Base-by-base conservation (phyloP, 2,329 filamentous ascomycete species). In the Allantophomopsis lycopodina region DNA sequence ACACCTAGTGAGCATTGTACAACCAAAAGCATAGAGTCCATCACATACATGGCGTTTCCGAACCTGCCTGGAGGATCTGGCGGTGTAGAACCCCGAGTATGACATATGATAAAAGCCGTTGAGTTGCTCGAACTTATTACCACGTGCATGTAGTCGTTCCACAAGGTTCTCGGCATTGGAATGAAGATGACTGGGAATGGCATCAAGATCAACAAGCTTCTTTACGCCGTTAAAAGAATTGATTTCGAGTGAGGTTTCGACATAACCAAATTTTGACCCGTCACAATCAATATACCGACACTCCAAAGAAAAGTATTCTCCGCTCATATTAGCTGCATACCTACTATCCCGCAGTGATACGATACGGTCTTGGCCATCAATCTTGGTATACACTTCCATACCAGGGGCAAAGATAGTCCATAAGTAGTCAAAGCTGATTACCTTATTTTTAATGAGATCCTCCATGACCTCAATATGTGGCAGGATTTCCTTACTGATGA, bases 391-490 rank as follows among this genome's bases (percentile, higher is more conserved):
- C 2, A 71, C 49, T 5, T 57, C 55, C 35, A 54, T 57, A 0
- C 64, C 65, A 0, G 69, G 69, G 38, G 62, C 60, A 48, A 72
- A 70, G 20, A 73, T 61, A n/a, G 66, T 65, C 69, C 68, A 72
- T 8, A 66, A 56, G 36, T 74, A 63, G 11, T 65, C 59, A 38
- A 66, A 73, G 0, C 66, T 66, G 38, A 76, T 65, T 35, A 73
- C 69, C 0, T 64, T 61, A 43, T 75, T 71, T 44, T 57, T 53
- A 43, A 71, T 58, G 39, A 71, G 66, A 41, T 76, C 71, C 34
- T 66, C 58, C 17, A 63, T 66, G 1, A 63, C 58, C 38, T 64
- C 60, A 39, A 76, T 68, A 10, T 58, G 57, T 15, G 70, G 64
- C 13, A 60, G 61, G 8, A 77, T 60, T 48, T 76, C 71, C 14